Conservation (phyloP, 2,329 filamentous ascomycete genomes). For the Neofusicoccum ribis region DNA sequence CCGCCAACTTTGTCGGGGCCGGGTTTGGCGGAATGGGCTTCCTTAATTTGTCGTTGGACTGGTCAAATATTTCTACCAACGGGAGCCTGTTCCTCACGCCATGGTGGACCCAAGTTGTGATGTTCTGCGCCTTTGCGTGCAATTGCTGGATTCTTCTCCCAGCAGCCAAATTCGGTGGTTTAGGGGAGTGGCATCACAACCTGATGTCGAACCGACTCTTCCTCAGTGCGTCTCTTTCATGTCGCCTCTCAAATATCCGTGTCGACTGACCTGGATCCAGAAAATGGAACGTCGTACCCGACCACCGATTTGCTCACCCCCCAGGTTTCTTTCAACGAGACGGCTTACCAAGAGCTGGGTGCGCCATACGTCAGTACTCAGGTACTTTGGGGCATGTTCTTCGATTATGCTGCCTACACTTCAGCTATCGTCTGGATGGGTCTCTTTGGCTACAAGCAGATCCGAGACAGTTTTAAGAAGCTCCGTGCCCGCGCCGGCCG, state of each 20-base stretch:
- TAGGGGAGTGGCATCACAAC: conserved; percentile 44
- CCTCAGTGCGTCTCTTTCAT: background rate
- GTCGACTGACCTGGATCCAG: conserved; percentile 44
- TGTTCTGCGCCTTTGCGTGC: conserved; percentile 57
- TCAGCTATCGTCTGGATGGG: conserved; percentile 61
- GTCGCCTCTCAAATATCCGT: conserved; percentile 22
- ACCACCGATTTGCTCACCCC: conserved; percentile 45
- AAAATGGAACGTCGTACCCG: conserved; percentile 51
- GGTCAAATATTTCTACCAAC: conserved; percentile 58
- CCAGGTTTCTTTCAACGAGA: conserved; percentile 51
- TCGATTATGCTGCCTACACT: conserved; percentile 60
- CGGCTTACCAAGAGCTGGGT: conserved; percentile 49
- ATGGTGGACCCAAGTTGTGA: conserved; percentile 60
- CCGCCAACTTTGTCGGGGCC: conserved; percentile 61
- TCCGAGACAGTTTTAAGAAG: conserved; percentile 49
- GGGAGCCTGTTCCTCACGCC: conserved; percentile 47
- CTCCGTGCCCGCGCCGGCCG: conserved; percentile 32
- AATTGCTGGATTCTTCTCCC: conserved; percentile 62
- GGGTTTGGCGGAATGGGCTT: conserved; percentile 65
- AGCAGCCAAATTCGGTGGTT: conserved; percentile 58
- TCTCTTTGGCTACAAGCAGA: conserved; percentile 55
- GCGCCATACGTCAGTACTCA: conserved; percentile 61
- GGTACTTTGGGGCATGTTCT: conserved; percentile 60
- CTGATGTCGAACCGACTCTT: conserved; percentile 56
- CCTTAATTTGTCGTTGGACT: conserved; percentile 60